Evolutionary conservation across 495 filamentous ascomycete genomes (phyloP).

Genomic region (Podospora pseudopauciseta): DNA sequence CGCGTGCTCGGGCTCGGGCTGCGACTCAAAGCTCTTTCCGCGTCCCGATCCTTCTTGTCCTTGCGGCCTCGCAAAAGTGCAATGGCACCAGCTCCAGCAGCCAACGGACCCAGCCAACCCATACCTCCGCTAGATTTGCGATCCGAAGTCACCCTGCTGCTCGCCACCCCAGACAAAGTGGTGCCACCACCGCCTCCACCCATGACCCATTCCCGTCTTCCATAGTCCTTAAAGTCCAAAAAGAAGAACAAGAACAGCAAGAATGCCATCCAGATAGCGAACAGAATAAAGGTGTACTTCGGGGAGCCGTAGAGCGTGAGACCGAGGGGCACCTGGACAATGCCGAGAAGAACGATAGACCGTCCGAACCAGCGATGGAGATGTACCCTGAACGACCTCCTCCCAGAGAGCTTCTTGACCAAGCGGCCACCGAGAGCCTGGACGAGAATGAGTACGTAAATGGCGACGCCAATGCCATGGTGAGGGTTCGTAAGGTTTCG

Average conservation of each 20-base stretch:
- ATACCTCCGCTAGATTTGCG: slow-evolving; percentile 43
- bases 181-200: slow-evolving; percentile 32
- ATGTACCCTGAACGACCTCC: slow-evolving; percentile 66
- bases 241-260: slow-evolving; percentile 69
- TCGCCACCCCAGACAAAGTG: slow-evolving; percentile 19
- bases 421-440: slow-evolving; percentile 76
- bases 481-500: slow-evolving; percentile 89
- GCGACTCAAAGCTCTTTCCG: slow-evolving; percentile 34
- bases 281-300: slow-evolving; percentile 77
- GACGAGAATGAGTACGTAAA: slow-evolving; percentile 79
- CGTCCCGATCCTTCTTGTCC: slow-evolving; percentile 35
- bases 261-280: slow-evolving; percentile 65
- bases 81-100: slow-evolving; percentile 59
- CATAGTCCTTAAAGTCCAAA: slow-evolving; percentile 62
- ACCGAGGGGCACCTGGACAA: slow-evolving; percentile 84
- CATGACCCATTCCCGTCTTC: slow-evolving; percentile 32
- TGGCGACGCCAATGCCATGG: slow-evolving; percentile 85
- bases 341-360: slow-evolving; percentile 67
- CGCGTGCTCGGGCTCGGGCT: slow-evolving; percentile 25
- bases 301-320: slow-evolving; percentile 92
- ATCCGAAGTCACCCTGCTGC: slow-evolving; percentile 14
- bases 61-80: slow-evolving; percentile 49
- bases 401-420: slow-evolving; percentile 54
- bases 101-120: slow-evolving; percentile 48
- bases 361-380: slow-evolving; percentile 89